Evolutionary conservation across 495 filamentous ascomycete genomes (phyloP).

Genomic region (Hypomontagnella submonticulosa): DNA sequence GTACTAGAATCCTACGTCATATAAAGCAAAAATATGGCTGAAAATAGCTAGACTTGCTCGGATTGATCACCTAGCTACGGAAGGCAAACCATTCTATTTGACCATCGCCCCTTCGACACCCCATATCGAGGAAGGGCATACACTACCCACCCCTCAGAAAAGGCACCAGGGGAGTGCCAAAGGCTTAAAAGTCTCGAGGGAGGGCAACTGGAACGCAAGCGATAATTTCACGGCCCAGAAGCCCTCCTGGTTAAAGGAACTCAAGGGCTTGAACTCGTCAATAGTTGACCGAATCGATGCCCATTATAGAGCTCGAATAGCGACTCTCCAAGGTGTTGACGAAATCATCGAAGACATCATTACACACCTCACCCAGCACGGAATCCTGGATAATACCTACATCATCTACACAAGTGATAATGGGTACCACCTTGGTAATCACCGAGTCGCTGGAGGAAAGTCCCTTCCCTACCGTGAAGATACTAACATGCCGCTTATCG

Average conservation of each 20-base stretch:
- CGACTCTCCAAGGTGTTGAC: conserved; percentile 65
- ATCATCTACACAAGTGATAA: conserved; percentile 71
- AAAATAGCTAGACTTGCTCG: conserved; percentile 23
- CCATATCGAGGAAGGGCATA: not conserved
- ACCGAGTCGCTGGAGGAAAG: conserved; percentile 68
- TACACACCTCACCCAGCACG: conserved; percentile 56
- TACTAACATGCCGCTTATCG: conserved; percentile 66
- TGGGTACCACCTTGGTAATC: conserved; percentile 71
- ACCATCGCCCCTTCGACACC: conserved; percentile 9
- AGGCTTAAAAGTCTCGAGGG: conserved; percentile 1
- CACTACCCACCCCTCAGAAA: not conserved
- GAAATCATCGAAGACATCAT: conserved; percentile 66
- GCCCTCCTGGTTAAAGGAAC: conserved; percentile 61
- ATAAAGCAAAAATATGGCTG: not conserved
- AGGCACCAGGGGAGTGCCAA: conserved; percentile 4
- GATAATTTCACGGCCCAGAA: conserved; percentile 40
- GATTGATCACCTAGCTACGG: conserved; percentile 21
- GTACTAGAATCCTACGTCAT: not conserved
- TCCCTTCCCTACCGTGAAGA: conserved; percentile 67
- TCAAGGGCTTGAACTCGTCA: conserved; percentile 59
- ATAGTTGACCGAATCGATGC: conserved; percentile 21
- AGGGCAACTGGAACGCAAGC: conserved; percentile 6
- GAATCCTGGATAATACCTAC: conserved; percentile 63
- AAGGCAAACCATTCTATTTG: conserved; percentile 4
- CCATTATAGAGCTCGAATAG: conserved; percentile 65